Base-by-base conservation (phyloP, 2,329 filamentous ascomycete genomes). In the Dactylonectria estremocensis region DNA sequence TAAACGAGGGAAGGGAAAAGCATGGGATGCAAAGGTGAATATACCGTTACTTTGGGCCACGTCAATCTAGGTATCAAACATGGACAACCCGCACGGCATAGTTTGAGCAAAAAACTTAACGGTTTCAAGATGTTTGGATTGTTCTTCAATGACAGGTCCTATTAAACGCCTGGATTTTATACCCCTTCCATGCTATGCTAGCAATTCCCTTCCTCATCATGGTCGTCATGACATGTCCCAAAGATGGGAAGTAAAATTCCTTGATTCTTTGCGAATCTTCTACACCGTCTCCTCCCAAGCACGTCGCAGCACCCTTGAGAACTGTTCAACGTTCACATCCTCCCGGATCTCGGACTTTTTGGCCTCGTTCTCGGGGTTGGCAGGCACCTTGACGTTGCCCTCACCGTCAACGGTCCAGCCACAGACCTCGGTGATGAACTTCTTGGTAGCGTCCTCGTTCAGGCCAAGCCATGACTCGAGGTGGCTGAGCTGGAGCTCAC, bases 341-440 rank as follows among this genome's bases (percentile, higher is more conserved):
- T 99, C 96, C 77, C 95, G 90, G 78, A 98, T 97, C 81, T 98
- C 93, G 46, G 95, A 92, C 82, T 96, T 96, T 87, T 97, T 94
- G 50, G 95, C 96, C 89, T 98, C 95, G 81, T 98, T 98, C 84
- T 99, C 96, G 79, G 96, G 93, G 86, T 99, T 99, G 78, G 92
- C 86, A 63, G 96, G 96, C 64, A 99, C 89, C 81, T 90, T 89
- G 70, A 98, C 91, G 49, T 84, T 78, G 37, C 87, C 86, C 61
- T 86, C 90, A 33, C 86, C 84, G 68, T 94, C 92, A 48, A 98
- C 87, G 76, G 89, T 89, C 95, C 95, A 99, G 72, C 93, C 94
- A 78, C 93, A 96, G 11, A 95, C 93, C 80, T 95, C 93, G 64
- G 89, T 88, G 74, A 96, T 90, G 75, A 97, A 97, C 83, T 94